Evolutionary conservation across 805 yeast species (phyloP), one percentile per base, ranked within the genome.

Genomic region (Zygosaccharomyces kombuchaensis): DNA sequence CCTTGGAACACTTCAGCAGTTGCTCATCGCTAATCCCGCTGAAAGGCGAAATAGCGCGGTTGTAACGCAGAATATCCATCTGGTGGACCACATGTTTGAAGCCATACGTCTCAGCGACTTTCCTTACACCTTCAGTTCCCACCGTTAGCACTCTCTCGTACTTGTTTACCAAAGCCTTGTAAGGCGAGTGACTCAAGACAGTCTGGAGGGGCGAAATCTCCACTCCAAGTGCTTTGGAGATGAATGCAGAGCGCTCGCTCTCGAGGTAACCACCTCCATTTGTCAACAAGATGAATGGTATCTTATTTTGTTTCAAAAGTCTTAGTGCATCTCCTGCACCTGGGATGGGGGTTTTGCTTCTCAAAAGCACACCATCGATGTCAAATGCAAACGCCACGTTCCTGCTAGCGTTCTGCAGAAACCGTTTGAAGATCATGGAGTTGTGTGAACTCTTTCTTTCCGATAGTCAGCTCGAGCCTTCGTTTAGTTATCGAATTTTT

Each of bases 191-290:
- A 32, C 91, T 80, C 64, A 86, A 95, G 13, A 90, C 80, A 36
- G 90, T 70, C 57, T 89, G 96, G 36, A 71, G 64, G 2, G 80
- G 74, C 23, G 75, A 67, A n/a, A 84, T 64, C 1, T 59, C 57
- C 2, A 62, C 61, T 6, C 68, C 73, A 43, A 84, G 63, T 29
- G 65, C 65, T 7, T 68, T 57, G 2, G 80, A 72, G 2, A 87
- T 62, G 27, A 73, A 75, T 2, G 70, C 68, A 2, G 81, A 79
- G 36, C 96, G 70, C n/a, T 71, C 74, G 4, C 57, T 49, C 58
- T 89, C 97, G 9, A 76, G 66, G 26, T 74, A 74, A 2, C 97
- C 96, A 6, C 96, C 96, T 14, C 97, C 96, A 62, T 90, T 89
- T 6, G 96, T 89, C 60, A 90, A 71, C 34, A 90, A 60, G n/a